Evolutionary conservation across 495 filamentous ascomycete species (phyloP), one percentile per base, ranked within the genome.

Genomic region (Hypoxylon intermedium): DNA sequence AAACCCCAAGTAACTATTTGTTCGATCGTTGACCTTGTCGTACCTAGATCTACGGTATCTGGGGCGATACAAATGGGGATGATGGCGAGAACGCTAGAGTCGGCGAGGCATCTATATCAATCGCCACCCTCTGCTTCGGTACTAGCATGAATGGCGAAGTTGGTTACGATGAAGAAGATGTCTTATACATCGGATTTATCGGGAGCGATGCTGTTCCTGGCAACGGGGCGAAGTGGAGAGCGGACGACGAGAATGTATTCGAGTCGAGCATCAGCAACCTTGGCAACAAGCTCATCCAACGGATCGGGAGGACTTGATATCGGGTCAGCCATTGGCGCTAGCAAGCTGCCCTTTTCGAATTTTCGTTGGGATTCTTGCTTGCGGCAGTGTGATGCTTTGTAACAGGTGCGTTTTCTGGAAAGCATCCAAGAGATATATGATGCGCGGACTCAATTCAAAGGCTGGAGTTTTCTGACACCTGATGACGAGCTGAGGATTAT

Each of bases 21-120:
- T 15, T 9, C 1, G 2, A 6, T 33, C 9, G 7, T 36, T 26
- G 9, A 33, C 37, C n/a, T 5, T 48, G 13, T 5, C 20, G 3
- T 16, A 26, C 18, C 12, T 55, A 83, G 74, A 67, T 85, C 21
- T 87, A 87, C 55, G 84, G 82, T 7, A 69, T 89, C 37, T 87
- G 84, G 86, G 86, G 82, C 9, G 85, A 89, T 64, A 77, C 70
- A 0, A 88, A 87, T 56, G 85, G 82, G 18, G 79, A 70, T 16
- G 72, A 75, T 40, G 74, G 72, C 18, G 30, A 65, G 58, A 57
- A 71, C 18, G 60, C 74, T 21, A 58, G 76, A 2, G 78, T 82
- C 1, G 83, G 84, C 7, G 83, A 88, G 56, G 79, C 81, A 1
- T 79, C 79, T 18, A 73, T 87, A 9, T 73, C 82, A 0, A 60